Percentiles rank a stretch among this genome's conserved stretches.
Conservation (phyloP, 768 basidiomycete genomes). For the Mycena belliarum region DNA sequence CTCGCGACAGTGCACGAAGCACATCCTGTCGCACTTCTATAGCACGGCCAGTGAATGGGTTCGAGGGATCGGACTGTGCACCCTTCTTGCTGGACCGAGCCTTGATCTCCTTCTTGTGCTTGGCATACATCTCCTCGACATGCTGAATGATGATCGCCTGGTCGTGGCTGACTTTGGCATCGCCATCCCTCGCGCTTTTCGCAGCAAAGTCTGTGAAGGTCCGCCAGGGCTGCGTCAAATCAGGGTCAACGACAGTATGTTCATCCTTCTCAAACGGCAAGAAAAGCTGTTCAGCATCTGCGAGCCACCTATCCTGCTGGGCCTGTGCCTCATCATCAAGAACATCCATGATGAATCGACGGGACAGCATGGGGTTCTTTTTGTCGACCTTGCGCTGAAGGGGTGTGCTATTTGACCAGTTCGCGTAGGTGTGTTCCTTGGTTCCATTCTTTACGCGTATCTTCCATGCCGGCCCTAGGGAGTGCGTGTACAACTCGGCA, state of each 20-base stretch:
- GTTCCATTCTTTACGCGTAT: background rate
- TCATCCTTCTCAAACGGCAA: background rate
- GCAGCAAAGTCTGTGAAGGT: constrained; percentile 29
- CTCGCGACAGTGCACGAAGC: constrained; percentile 42
- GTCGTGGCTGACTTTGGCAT: constrained; percentile 31
- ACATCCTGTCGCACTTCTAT: constrained; percentile 52
- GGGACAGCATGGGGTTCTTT: constrained; percentile 13
- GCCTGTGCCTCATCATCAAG: constrained; percentile 16
- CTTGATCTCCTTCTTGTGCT: constrained; percentile 23
- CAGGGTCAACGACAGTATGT: constrained; percentile 18
- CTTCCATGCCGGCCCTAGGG: constrained; percentile 27
- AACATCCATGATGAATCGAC: constrained; percentile 33
- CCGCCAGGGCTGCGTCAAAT: constrained; percentile 39
- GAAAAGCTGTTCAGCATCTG: constrained; percentile 25
- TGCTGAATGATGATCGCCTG: constrained; percentile 40
- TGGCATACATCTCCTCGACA: constrained; percentile 34
- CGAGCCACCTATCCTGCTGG: constrained; percentile 21
- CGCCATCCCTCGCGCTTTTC: background rate
- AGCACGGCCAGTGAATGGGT: constrained; percentile 36
- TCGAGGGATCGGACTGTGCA: background rate
- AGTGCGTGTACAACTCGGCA: constrained; percentile 20
- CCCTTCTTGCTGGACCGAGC: background rate
- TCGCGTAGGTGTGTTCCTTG: background rate
- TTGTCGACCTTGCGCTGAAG: constrained; percentile 18
- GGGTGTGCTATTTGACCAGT: constrained; percentile 7